These are phyloP conservation scores for Claviceps quebecensis DNA, from an alignment of 2,329 filamentous ascomycete species.

Conservation along the genomic window DNA sequence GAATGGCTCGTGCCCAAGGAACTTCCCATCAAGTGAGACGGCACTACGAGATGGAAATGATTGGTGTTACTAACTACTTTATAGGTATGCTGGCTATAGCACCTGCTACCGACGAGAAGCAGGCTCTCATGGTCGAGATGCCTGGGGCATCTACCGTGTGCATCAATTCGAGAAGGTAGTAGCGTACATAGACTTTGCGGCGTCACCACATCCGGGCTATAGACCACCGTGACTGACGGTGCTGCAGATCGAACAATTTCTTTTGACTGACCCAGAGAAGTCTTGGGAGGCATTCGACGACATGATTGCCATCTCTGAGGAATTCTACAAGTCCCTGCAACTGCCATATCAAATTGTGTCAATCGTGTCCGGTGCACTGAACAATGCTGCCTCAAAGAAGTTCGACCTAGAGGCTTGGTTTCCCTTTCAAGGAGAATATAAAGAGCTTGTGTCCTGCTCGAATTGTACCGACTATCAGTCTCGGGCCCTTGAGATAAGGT, in stretches of 20 bases:
- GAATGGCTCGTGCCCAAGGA: conserved; percentile 83
- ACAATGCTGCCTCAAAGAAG: conserved; percentile 68
- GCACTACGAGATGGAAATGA: not conserved
- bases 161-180: conserved; percentile 89
- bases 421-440: conserved; percentile 93
- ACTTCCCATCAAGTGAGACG: conserved; percentile 64
- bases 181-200: not conserved
- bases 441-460: conserved; percentile 92
- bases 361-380: conserved; percentile 92
- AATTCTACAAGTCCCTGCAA: conserved; percentile 83
- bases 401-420: conserved; percentile 95
- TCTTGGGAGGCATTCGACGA: conserved; percentile 88
- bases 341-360: conserved; percentile 85
- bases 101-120: conserved; percentile 96
- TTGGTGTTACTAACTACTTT: not conserved
- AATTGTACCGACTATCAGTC: conserved; percentile 99
- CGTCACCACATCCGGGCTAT: not conserved
- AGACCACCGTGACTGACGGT: conserved; percentile 1
- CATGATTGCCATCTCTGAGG: conserved; percentile 84
- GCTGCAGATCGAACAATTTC: conserved; percentile 54
- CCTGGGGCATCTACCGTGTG: conserved; percentile 95
- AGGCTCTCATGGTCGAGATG: conserved; percentile 71
- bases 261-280: conserved; percentile 71
- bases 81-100: conserved; percentile 83
- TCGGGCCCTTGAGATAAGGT: conserved; percentile 82